phyloP scores from a whole-genome alignment of 371 early-diverging fungal species.

The Syncephalastrum contaminatum region DNA sequence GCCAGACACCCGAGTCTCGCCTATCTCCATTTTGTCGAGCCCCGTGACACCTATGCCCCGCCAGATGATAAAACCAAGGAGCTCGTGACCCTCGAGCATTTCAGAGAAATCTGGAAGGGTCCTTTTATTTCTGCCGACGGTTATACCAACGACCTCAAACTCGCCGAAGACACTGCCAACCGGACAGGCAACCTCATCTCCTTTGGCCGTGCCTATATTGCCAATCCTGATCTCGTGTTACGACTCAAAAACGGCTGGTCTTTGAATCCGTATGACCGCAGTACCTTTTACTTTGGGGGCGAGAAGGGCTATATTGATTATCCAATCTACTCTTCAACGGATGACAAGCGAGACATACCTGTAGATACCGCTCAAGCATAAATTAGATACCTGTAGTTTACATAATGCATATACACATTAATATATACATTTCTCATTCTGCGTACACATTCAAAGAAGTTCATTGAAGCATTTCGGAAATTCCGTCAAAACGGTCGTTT shows the following conservation, averaged over 20 bases:
- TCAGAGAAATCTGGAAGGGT: slow-evolving; percentile 15
- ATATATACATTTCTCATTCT: too few species aligned
- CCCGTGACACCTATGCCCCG: slow-evolving; percentile 2
- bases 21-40: slow-evolving; percentile 16
- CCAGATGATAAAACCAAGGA: neutral
- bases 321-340: slow-evolving; percentile 4
- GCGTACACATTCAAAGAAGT: too few species aligned
- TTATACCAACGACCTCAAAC: slow-evolving; percentile 4
- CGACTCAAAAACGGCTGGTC: slow-evolving; percentile 8
- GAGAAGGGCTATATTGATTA: slow-evolving; percentile 12
- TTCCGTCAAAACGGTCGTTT: too few species aligned
- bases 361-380: too few species aligned
- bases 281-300: slow-evolving; percentile 6
- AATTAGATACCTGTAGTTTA: too few species aligned
- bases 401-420: too few species aligned
- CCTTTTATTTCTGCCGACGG: slow-evolving; percentile 16
- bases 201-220: slow-evolving; percentile 15
- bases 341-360: too few species aligned
- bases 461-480: too few species aligned
- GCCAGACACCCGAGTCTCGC: slow-evolving; percentile 9
- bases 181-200: slow-evolving; percentile 12
- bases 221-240: slow-evolving; percentile 12
- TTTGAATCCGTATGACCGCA: slow-evolving; percentile 9
- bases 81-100: slow-evolving; percentile 10
- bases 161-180: slow-evolving; percentile 6